These are phyloP conservation scores for Chlamydomonas eustigma DNA, from an alignment of 139 green algal genomes.

Conservation along the genomic window DNA sequence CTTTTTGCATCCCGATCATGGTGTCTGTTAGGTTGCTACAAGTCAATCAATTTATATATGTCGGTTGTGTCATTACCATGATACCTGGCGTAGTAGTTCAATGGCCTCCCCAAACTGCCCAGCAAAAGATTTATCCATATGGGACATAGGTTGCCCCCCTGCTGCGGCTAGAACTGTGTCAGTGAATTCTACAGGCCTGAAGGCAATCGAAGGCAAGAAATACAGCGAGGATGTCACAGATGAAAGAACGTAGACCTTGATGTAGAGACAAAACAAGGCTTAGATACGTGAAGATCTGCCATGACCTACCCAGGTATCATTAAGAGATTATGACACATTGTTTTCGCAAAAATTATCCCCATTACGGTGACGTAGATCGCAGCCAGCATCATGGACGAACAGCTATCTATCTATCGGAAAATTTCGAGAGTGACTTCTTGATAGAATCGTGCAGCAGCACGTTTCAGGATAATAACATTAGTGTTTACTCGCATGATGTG, in stretches of 20 bases:
- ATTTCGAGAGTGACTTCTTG: no score
- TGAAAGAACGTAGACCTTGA: no score
- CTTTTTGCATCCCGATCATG: no score
- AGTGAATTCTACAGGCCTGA: not conserved
- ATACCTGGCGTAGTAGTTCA: constrained; percentile 30
- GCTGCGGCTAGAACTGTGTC: not conserved
- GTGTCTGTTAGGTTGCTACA: no score
- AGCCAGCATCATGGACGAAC: not conserved
- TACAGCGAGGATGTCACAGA: not conserved
- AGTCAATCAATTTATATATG: no score
- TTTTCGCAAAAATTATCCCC: not conserved
- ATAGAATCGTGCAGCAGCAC: no score
- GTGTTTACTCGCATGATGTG: no score
- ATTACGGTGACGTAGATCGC: not conserved
- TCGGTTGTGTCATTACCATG: no score
- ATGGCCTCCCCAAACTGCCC: constrained; percentile 21
- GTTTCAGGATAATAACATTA: no score
- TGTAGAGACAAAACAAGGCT: no score
- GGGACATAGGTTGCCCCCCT: constrained; percentile 17
- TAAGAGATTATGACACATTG: not conserved
- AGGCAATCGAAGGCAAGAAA: not conserved
- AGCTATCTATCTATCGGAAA: no score
- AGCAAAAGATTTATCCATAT: constrained; percentile 14
- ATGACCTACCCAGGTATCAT: constrained; percentile 6
- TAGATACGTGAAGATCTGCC: no score